These are phyloP conservation scores for Debaryomyces prosopidis DNA, from an alignment of 805 yeast species.

Conservation along the genomic window DNA sequence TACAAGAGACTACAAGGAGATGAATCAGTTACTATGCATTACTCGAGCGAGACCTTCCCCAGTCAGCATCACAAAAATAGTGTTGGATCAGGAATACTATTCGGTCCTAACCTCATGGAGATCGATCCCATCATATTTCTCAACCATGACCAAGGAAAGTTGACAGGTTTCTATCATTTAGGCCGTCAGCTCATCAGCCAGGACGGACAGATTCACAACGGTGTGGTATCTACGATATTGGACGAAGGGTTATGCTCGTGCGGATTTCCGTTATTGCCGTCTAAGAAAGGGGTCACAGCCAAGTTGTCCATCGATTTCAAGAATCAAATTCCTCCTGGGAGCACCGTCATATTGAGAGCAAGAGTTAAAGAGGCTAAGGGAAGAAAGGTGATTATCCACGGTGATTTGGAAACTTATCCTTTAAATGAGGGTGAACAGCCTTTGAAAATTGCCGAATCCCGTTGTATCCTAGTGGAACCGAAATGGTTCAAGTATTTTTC, in stretches of 20 bases:
- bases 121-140: conserved; percentile 73
- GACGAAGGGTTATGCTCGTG: conserved; percentile 86
- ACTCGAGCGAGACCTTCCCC: conserved; percentile 41
- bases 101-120: conserved; percentile 66
- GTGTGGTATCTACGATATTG: conserved; percentile 71
- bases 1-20: conserved; percentile 18
- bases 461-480: conserved; percentile 80
- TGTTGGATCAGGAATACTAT: conserved; percentile 70
- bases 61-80: conserved; percentile 59
- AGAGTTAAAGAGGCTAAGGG: conserved; percentile 68
- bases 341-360: conserved; percentile 67
- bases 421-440: conserved; percentile 24
- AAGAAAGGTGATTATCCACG: conserved; percentile 78
- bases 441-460: conserved; percentile 56
- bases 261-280: conserved; percentile 82
- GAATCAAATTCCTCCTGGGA: conserved; percentile 60
- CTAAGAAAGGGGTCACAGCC: conserved; percentile 88
- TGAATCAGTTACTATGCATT: conserved; percentile 8
- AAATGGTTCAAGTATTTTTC: conserved; percentile 76
- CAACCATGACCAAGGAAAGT: conserved; percentile 49
- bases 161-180: conserved; percentile 67
- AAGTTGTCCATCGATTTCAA: conserved; percentile 64
- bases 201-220: conserved; percentile 78
- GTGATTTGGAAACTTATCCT: conserved; percentile 57
- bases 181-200: conserved; percentile 67